A percentile compares a stretch with the other conserved stretches of the same genome.
These are phyloP conservation scores for Trichosanthes cucumerina DNA, from an alignment of 306 rosid species.

Conservation along the genomic window DNA sequence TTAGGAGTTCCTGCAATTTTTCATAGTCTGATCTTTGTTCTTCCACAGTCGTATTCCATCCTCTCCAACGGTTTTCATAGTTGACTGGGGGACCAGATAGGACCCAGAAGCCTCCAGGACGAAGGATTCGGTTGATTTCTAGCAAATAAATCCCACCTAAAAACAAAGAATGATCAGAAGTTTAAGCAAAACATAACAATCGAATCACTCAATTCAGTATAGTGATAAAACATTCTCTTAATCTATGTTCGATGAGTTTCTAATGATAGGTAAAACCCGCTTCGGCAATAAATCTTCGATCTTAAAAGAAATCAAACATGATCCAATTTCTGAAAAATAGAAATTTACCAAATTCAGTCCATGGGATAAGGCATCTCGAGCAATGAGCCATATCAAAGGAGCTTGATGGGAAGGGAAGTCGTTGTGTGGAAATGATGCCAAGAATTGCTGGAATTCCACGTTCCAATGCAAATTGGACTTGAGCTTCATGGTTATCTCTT, in stretches of 20 bases:
- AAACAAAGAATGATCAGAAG: slow-evolving; percentile 4
- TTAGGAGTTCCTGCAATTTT: slow-evolving; percentile 61
- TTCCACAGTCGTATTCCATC: slow-evolving; percentile 89
- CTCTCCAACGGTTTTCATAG: slow-evolving; percentile 75
- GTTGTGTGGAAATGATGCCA: slow-evolving; percentile 91
- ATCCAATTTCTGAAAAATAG: neutral
- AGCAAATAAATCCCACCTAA: slow-evolving; percentile 86
- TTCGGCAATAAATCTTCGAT: neutral
- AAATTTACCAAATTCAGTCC: slow-evolving; percentile 93
- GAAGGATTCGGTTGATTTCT: slow-evolving; percentile 85
- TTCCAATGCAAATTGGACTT: slow-evolving; percentile 94
- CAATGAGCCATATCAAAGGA: slow-evolving; percentile 99
- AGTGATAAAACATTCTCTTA: neutral
- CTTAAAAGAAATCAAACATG: neutral
- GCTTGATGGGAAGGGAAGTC: slow-evolving; percentile 92
- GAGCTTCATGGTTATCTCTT: slow-evolving; percentile 99
- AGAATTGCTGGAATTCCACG: slow-evolving; percentile 98
- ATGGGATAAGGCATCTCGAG: slow-evolving; percentile 98
- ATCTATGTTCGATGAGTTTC: neutral
- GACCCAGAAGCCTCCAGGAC: slow-evolving; percentile 97
- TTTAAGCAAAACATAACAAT: neutral
- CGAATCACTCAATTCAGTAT: neutral
- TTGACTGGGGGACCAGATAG: slow-evolving; percentile 96
- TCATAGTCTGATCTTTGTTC: slow-evolving; percentile 79
- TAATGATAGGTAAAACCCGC: neutral